Base-by-base conservation (phyloP, 2,329 filamentous ascomycete species). In the Amauroascus verrucosus region DNA sequence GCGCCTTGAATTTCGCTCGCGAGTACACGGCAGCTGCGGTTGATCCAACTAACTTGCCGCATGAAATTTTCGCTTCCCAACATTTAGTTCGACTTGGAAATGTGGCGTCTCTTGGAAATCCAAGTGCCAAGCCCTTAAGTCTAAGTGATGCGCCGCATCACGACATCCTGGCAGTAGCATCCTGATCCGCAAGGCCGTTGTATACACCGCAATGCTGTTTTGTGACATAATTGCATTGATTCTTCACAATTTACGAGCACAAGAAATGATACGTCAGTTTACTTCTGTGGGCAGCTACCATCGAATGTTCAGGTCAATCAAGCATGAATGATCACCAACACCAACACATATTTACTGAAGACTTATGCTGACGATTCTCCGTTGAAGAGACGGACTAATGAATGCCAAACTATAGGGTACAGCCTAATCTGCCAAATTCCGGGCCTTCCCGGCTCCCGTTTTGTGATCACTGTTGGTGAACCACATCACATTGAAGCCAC, bases 81-180 rank as follows among this genome's bases (percentile, higher is more conserved):
- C 30, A 20, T 52, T 46, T 45, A 28, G 13, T 14, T 16, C 26
- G 16, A 9, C n/a, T n/a, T 26, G 41, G 20, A 22, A 52, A 16
- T 35, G 40, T 41, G 30, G 40, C 30, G 22, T 30, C 13, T 30
- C 6, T 24, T 22, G 16, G 38, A 26, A 26, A 45, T 7, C 18
- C 32, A 6, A 26, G 26, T 30, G 50, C 50, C 50, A 46, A 52
- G 50, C 40, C 50, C n/a, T 13, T 37, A 50, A 20, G n/a, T 41
- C 18, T 32, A 46, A 28, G 8, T 26, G 33, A 38, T 46, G 41
- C 50, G 41, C 50, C 50, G 41, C 50, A 46, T 33, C 26, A 37
- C 9, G 48, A 44, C 33, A 37, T 43, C 38, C 38, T 38, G 22
- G 7, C 9, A 26, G 28, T 43, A 26, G 26, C 37, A 28, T 26